These are phyloP conservation scores for Rachicladosporium sp. DNA, from an alignment of 2,329 filamentous ascomycete species.

Conservation along the genomic window DNA sequence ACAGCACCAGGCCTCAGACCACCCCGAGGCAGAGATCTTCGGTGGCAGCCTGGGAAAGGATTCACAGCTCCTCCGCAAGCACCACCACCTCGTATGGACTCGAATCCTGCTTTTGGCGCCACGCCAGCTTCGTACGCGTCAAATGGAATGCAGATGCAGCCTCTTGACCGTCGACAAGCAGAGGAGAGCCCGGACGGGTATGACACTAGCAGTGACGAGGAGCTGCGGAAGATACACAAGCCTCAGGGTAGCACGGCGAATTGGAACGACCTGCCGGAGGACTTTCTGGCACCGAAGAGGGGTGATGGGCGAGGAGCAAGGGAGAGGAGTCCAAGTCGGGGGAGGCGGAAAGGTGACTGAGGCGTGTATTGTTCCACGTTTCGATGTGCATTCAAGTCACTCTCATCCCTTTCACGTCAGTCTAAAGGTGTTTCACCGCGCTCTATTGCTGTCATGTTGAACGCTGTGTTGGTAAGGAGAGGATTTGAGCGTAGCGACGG, in stretches of 20 bases:
- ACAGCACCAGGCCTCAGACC: conserved; percentile 1
- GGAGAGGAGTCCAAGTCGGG: conserved; percentile 17
- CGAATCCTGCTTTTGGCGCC: too few relatives aligned
- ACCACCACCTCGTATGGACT: too few relatives aligned
- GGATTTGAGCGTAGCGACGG: too few relatives aligned
- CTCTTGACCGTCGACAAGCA: conserved; percentile 24
- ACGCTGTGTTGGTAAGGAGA: too few relatives aligned
- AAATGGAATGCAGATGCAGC: conserved; percentile 27
- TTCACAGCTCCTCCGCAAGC: too few relatives aligned
- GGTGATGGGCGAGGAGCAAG: conserved; percentile 7
- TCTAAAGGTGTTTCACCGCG: too few relatives aligned
- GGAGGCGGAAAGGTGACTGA: conserved; percentile 20
- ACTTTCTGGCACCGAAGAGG: conserved; percentile 23
- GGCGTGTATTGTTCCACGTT: not conserved
- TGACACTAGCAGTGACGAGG: conserved; percentile 24
- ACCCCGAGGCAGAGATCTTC: conserved; percentile 7
- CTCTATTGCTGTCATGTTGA: too few relatives aligned
- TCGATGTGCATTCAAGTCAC: too few relatives aligned
- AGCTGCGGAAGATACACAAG: conserved; percentile 10
- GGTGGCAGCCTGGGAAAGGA: conserved; percentile 15
- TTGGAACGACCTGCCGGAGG: conserved; percentile 39
- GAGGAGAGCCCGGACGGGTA: conserved; percentile 10
- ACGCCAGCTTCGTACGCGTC: too few relatives aligned
- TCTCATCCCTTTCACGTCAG: too few relatives aligned
- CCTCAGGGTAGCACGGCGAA: conserved; percentile 19